These are phyloP conservation scores for Hypoxylon sp. DNA, from an alignment of 2,329 filamentous ascomycete species.

Conservation along the genomic window DNA sequence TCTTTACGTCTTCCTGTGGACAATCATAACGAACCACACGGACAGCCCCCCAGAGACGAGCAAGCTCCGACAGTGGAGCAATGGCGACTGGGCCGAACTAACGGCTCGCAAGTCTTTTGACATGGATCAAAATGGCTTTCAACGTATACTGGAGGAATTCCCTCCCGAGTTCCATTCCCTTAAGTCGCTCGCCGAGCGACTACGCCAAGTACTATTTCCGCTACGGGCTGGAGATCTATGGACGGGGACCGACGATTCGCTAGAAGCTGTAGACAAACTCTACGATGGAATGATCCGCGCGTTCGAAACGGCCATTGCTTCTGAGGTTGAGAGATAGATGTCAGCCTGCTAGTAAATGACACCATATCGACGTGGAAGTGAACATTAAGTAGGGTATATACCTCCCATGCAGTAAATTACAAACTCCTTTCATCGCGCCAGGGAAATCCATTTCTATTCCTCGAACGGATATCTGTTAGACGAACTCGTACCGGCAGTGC, in stretches of 20 bases:
- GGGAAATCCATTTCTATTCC: background rate
- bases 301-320: constrained; percentile 41
- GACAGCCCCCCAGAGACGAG: constrained; percentile 39
- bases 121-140: constrained; percentile 40
- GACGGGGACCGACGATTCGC: constrained; percentile 40
- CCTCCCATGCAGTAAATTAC: background rate
- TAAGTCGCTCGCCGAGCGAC: constrained; percentile 38
- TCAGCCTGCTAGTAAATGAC: no score
- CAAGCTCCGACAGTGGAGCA: constrained; percentile 44
- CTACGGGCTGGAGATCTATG: constrained; percentile 37
- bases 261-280: constrained; percentile 36
- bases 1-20: constrained; percentile 47
- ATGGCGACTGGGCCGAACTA: constrained; percentile 36
- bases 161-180: constrained; percentile 37
- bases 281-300: constrained; percentile 55
- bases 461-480: background rate
- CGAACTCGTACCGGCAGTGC: background rate
- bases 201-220: constrained; percentile 43
- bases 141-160: constrained; percentile 43
- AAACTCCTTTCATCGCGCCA: background rate
- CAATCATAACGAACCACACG: constrained; percentile 42
- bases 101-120: constrained; percentile 41
- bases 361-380: no score
- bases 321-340: constrained; percentile 18
- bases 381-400: no score